Percentiles rank a stretch among this genome's conserved stretches.
Conservation (phyloP, 768 basidiomycete genomes). For the Serendipita sp. region DNA sequence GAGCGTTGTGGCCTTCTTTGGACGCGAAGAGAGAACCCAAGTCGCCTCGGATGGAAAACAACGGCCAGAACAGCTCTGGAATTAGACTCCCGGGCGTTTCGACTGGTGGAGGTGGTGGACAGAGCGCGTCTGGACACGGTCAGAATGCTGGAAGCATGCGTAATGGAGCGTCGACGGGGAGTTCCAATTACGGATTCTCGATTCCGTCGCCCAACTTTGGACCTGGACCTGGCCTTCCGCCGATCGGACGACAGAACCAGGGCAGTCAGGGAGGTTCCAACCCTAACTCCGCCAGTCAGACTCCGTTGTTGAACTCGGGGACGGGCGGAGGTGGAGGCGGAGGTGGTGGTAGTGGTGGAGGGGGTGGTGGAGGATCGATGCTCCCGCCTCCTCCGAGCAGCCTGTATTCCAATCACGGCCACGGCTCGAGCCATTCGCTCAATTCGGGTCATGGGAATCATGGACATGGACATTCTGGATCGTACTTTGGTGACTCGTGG, state of each 20-base stretch:
- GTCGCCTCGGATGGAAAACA: neutral
- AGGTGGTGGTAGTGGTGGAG: neutral
- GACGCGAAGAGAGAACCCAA: neutral
- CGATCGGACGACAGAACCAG: neutral
- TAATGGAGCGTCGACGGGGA: neutral
- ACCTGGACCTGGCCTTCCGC: neutral
- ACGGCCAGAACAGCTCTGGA: neutral
- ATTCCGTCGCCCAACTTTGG: slow-evolving; percentile 5
- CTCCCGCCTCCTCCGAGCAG: neutral
- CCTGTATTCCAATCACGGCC: neutral
- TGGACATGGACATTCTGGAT: slow-evolving; percentile 3
- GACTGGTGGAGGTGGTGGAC: neutral
- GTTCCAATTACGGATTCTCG: neutral
- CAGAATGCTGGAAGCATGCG: neutral
- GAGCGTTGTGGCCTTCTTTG: neutral
- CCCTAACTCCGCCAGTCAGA: neutral
- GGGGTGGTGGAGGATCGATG: neutral
- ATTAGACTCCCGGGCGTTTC: neutral
- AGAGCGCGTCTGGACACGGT: neutral
- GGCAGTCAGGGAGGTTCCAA: neutral
- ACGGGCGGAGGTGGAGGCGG: neutral
- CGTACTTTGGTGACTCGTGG: neutral
- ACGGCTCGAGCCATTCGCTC: neutral
- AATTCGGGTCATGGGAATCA: neutral
- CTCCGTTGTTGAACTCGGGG: neutral